Evolutionary conservation across 345 rosid species (phyloP), one percentile per base, ranked within the genome.

Genomic region (Gossypium longicalyx): DNA sequence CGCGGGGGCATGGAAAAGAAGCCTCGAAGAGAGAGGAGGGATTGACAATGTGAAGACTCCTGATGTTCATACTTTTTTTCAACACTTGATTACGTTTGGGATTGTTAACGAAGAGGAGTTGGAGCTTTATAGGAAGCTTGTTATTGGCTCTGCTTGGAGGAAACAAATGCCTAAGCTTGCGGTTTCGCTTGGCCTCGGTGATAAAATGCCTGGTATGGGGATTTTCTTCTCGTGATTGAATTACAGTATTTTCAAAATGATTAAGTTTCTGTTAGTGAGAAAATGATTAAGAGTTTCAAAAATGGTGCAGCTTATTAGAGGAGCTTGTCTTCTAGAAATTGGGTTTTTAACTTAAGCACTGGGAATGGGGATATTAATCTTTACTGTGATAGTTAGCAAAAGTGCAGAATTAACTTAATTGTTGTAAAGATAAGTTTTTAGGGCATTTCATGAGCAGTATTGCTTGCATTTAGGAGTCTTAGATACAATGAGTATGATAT

Each of bases 161-260:
- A 95, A 90, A 84, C 99, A 95, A 88, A 93, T 95, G 99, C 99
- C 99, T 2, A 95, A 89, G 82, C 96, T 95, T 68, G 99, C 99
- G 5, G 84, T 95, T 70, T 95, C 92, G 0, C 97, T 95, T 75
- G 99, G 98, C 20, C 80, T 95, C 79, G 97, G 92, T 76, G 92
- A 86, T 80, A 80, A 90, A 86, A 93, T 93, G 98, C 97, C 98
- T 53, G 99, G 99, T 95, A 93, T 80, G 76, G 74, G 12, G 10
- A 20, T 17, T 41, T 13, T 49, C 12, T 47, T 47, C 5, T 38
- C 9, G 17, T 13, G 44, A 22, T 43, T 12, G 7, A 63, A 38
- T 49, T 49, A 3, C 47, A 4, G 19, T 74, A 23, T 63, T 29
- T 29, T 27, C 11, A 4, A 16, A 23, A 45, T 29, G 38, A 29